Evolutionary conservation across 2,329 filamentous ascomycete genomes (phyloP).

Genomic region (Amesomyces nigricolor): DNA sequence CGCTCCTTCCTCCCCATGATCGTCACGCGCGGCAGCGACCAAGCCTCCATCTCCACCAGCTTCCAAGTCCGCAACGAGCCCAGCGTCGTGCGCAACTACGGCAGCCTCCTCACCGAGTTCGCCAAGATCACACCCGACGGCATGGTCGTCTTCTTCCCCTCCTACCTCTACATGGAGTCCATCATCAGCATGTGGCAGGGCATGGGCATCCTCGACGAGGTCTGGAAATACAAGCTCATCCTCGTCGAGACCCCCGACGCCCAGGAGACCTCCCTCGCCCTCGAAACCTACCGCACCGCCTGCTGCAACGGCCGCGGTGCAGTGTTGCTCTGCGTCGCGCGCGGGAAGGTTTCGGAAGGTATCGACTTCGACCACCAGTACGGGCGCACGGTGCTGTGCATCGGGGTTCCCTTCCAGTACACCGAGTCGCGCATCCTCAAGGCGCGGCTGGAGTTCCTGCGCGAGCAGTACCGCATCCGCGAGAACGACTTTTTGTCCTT

Average conservation of each 20-base stretch:
- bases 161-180: constrained; percentile 97
- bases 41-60: constrained; percentile 84
- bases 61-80: constrained; percentile 96
- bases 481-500: constrained; percentile 98
- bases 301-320: constrained; percentile 96
- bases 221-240: constrained; percentile 99
- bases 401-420: constrained; percentile 97
- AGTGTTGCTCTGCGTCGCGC: constrained; percentile 87
- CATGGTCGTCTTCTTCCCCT: constrained; percentile 98
- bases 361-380: constrained; percentile 99
- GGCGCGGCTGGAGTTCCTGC: constrained; percentile 88
- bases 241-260: constrained; percentile 96
- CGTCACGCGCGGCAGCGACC: constrained; percentile 89
- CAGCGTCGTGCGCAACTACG: constrained; percentile 95
- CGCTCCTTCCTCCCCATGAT: constrained; percentile 98
- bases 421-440: constrained; percentile 97
- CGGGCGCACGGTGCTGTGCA: constrained; percentile 89
- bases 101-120: constrained; percentile 88
- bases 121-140: constrained; percentile 94
- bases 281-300: constrained; percentile 95
- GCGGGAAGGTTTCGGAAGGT: constrained; percentile 94
- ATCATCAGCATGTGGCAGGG: constrained; percentile 99
- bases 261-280: constrained; percentile 89
- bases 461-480: constrained; percentile 92
- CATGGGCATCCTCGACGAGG: constrained; percentile 94